phyloP scores from a whole-genome alignment of 1,284 basidiomycete species.

The Cutaneotrichosporon arboriforme region DNA sequence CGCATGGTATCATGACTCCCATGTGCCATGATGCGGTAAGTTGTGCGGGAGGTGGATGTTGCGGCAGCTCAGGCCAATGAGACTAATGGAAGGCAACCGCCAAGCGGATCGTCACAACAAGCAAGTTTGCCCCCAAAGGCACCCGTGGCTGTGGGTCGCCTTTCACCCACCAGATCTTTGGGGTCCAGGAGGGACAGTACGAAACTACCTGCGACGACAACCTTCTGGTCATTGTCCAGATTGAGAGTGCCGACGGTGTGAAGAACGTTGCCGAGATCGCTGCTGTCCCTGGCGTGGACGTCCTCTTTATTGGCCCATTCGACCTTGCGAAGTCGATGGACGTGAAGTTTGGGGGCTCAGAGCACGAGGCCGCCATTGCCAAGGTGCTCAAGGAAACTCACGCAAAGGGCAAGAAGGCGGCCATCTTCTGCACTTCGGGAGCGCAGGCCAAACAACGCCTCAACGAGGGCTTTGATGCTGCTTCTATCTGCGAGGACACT shows the following conservation, averaged over 20 bases:
- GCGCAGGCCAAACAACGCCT: slow-evolving; percentile 25
- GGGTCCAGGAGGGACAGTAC: slow-evolving; percentile 33
- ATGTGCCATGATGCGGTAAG: slow-evolving; percentile 33
- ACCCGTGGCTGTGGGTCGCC: slow-evolving; percentile 36
- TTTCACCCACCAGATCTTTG: slow-evolving; percentile 35
- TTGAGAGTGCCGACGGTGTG: slow-evolving; percentile 36
- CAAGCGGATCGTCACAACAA: slow-evolving; percentile 22
- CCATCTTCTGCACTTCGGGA: slow-evolving; percentile 28
- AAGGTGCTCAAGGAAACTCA: slow-evolving; percentile 31
- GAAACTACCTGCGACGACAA: slow-evolving; percentile 29
- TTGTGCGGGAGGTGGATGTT: background rate
- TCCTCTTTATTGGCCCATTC: slow-evolving; percentile 31
- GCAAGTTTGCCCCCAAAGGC: slow-evolving; percentile 30
- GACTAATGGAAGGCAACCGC: slow-evolving; percentile 7
- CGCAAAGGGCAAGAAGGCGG: slow-evolving; percentile 32
- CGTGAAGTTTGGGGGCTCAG: slow-evolving; percentile 19
- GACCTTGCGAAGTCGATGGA: slow-evolving; percentile 36
- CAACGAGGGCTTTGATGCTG: slow-evolving; percentile 31
- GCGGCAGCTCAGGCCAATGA: too few relatives aligned
- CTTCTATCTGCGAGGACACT: slow-evolving; percentile 32
- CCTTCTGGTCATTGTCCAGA: slow-evolving; percentile 38
- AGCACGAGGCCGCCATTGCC: slow-evolving; percentile 32
- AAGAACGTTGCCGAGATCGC: slow-evolving; percentile 42
- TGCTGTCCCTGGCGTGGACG: slow-evolving; percentile 29
- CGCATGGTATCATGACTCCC: slow-evolving; percentile 37